phyloP scores from a whole-genome alignment of 163 green algal genomes.

The Volvox carteri region DNA sequence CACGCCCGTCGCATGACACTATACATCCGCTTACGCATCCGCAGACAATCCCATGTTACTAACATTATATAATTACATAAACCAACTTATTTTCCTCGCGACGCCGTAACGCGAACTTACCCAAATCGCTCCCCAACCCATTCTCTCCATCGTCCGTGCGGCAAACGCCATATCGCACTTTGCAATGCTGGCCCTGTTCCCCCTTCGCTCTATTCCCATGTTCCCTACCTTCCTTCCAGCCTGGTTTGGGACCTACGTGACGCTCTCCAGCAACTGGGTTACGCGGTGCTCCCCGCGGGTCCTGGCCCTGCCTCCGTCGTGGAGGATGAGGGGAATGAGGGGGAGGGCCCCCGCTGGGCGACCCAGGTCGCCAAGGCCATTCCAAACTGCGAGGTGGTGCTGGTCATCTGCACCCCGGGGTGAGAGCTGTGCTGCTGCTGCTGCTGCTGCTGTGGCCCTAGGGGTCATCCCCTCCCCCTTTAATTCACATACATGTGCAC shows the following conservation, averaged over 20 bases:
- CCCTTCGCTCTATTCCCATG: not conserved
- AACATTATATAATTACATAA: no score
- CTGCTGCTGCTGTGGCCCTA: no score
- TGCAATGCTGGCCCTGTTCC: not conserved
- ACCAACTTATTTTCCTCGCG: no score
- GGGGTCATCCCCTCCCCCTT: not conserved
- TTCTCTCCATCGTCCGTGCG: not conserved
- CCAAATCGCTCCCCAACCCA: not conserved
- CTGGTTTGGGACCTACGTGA: not conserved
- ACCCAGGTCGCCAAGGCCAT: not conserved
- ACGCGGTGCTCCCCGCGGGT: not conserved
- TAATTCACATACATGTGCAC: not conserved
- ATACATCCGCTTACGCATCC: no score
- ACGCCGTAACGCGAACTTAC: no score
- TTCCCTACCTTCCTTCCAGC: not conserved
- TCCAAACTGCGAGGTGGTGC: not conserved
- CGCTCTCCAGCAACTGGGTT: constrained; percentile 10
- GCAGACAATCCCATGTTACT: no score
- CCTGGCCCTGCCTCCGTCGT: not conserved
- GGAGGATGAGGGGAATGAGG: not conserved
- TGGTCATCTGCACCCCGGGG: constrained; percentile 3
- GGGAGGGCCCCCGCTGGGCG: not conserved
- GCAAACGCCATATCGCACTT: no score
- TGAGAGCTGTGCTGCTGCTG: not conserved
- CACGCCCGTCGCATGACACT: no score